Base-by-base conservation (phyloP, 345 rosid species). In the Erysimum cheiranthoides region DNA sequence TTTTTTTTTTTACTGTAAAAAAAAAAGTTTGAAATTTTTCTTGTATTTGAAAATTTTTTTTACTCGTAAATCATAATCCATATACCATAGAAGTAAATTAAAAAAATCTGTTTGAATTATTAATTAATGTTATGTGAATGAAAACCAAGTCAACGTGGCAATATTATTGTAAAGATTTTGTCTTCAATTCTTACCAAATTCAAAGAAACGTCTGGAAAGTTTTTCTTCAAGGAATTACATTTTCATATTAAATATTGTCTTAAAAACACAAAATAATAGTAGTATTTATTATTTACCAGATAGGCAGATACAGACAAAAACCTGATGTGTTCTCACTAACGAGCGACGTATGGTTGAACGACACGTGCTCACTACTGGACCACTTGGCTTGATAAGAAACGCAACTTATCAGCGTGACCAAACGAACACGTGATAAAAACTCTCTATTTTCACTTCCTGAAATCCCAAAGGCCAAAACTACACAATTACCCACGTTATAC, bases 371-470 rank as follows among this genome's bases (percentile, higher is more conserved):
- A 25, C 0, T 21, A 5, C 16, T 18, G 14, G 69, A 40, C 75
- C 49, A 35, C 59, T 17, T 53, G 16, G 57, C 38, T 53, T 56
- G 57, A 76, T 76, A 69, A 43, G 75, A 4, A 52, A 5, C 47
- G 35, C 17, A 52, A 62, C 80, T 53, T 76, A 76, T 76, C 49
- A 62, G 43, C 64, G 31, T 69, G 42, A 63, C 3, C 5, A 40
- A 69, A 52, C 18, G 31, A 51, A 27, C 61, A 51, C 21, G 59
- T 66, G 71, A 47, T 54, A 8, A 21, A 21, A 21, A 21, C 25
- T 21, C n/a, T 25, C 28, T 46, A 50, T 43, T 45, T 14, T 17
- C 49, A n/a, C 8, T n/a, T 14, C 34, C 34, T 5, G 6, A 32
- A 6, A 31, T 31, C 32, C 5, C 4, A 31, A 31, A 31, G 32